Base-by-base conservation (phyloP, 176 grass and related monocot species). In the sorghum (Sorghum bicolor) region DNA sequence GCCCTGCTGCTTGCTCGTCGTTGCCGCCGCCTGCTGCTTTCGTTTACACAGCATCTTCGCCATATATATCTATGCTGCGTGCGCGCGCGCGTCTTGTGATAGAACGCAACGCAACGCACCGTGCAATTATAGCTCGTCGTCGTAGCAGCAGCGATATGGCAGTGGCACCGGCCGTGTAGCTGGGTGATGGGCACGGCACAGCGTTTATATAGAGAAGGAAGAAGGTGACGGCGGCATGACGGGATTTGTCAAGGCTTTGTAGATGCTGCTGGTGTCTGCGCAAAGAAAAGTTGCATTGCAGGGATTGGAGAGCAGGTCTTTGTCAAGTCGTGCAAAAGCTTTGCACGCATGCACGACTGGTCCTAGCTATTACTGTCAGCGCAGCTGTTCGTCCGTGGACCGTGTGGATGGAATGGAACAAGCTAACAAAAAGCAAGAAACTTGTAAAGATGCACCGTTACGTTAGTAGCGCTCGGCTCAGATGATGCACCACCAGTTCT, bases 21-120 rank as follows among this genome's bases (percentile, higher is more conserved):
- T 4, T 55, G 72, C 71, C 32, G 63, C 78, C 32, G 8, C 20
- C 52, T 7, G 19, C 22, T 22, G 60, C 60, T 45, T 83, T 39
- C 74, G n/a, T n/a, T n/a, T 74, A 79, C 84, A 83, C 70, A 60
- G 0, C 88, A 87, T 86, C 26, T 16, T 79, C 36, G 16, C 3
- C 64, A 67, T 67, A 17, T n/a, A 1, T 20, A 55, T n/a, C 1
- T 20, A 55, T 22, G 3, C 4, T 20, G 6, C 44, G 48, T 5
- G 1, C 5, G 16, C 1, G 14, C 14, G 40, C 44, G 12, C 44
- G 14, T 47, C 44, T 5, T 40, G 43, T 5, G 14, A 48, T 1
- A 48, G 45, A 48, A 17, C 45, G 13, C 44, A 48, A 17, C 45
- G 13, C 44, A 17, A 10, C 39, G 39, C 43, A 45, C 44, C 44